Conservation (phyloP, 2,329 filamentous ascomycete genomes). For the Fusarium floridanum region DNA sequence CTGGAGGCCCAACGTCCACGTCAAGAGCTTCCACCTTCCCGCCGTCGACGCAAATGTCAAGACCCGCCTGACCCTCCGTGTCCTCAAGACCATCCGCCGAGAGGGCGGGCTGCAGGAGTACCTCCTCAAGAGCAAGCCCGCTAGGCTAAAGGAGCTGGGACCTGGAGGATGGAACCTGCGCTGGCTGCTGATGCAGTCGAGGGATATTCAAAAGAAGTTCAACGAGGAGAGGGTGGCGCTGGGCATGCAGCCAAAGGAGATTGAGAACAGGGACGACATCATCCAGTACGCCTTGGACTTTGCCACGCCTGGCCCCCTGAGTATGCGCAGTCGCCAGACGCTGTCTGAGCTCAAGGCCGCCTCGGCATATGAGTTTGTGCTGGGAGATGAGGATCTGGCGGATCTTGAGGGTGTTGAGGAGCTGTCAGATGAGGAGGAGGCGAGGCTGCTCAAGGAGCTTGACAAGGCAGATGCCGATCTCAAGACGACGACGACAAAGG, state of each 20-base stretch:
- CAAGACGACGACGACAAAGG: conserved; percentile 19
- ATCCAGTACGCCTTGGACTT: conserved; percentile 58
- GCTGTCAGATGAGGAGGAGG: conserved; percentile 56
- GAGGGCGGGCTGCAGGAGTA: conserved; percentile 93
- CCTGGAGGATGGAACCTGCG: conserved; percentile 90
- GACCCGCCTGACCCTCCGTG: conserved; percentile 76
- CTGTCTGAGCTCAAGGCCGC: conserved; percentile 55
- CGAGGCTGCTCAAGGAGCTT: conserved; percentile 48
- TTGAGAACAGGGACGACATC: conserved; percentile 54
- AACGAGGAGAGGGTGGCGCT: conserved; percentile 73
- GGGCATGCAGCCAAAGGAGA: conserved; percentile 65
- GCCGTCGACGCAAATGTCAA: conserved; percentile 73
- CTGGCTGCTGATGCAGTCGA: conserved; percentile 89
- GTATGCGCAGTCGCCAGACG: conserved; percentile 52
- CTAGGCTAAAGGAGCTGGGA: conserved; percentile 86
- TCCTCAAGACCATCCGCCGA: conserved; percentile 82
- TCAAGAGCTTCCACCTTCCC: conserved; percentile 75
- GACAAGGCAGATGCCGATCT: conserved; percentile 47
- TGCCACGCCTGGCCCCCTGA: conserved; percentile 57
- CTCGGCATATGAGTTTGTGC: conserved; percentile 57
- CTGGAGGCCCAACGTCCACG: conserved; percentile 82
- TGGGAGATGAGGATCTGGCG: conserved; percentile 57
- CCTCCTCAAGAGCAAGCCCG: conserved; percentile 82
- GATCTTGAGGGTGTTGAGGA: conserved; percentile 56
- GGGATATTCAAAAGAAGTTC: conserved; percentile 74